A percentile compares a stretch with the other conserved stretches of the same genome.
Conservation (phyloP, 257 asterid species). For the Thymus mandschuricus region DNA sequence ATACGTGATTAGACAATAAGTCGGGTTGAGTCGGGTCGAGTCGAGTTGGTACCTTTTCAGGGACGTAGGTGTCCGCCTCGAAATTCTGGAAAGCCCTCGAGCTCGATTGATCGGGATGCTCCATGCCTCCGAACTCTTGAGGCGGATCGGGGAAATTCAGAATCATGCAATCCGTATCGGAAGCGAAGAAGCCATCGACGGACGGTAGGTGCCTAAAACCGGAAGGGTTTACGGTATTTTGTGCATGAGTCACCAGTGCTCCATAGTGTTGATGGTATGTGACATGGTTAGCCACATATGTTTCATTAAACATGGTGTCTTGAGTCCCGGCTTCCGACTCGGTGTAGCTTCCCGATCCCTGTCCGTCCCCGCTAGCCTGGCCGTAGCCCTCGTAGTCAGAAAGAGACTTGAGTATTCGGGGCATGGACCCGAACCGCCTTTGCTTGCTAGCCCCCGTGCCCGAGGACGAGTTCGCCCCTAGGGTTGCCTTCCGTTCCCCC, state of each 20-base stretch:
- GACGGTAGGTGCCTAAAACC: conserved; percentile 18
- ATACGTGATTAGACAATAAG: neutral
- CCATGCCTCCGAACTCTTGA: conserved; percentile 21
- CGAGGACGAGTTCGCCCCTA: too few species aligned
- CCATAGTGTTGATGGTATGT: conserved; percentile 8
- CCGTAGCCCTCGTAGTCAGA: neutral
- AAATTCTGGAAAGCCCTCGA: neutral
- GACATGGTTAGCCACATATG: neutral
- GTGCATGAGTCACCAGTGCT: conserved; percentile 14
- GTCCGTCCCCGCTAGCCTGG: neutral
- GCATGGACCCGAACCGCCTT: conserved; percentile 54
- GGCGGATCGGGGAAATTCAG: conserved; percentile 22
- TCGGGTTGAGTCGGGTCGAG: too few species aligned
- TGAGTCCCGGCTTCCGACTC: conserved; percentile 2
- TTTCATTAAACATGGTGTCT: neutral
- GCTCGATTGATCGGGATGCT: neutral
- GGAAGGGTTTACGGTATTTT: neutral
- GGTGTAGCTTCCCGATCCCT: conserved; percentile 11
- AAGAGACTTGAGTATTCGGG: conserved; percentile 6
- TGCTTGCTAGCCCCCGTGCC: conserved; percentile 7
- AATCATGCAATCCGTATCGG: conserved; percentile 31
- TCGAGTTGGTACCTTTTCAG: conserved; percentile 29
- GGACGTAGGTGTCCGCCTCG: neutral
- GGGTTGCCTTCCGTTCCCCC: conserved; percentile 22
- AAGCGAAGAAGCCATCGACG: conserved; percentile 27